These are phyloP conservation scores for Candida palmyrensis DNA, from an alignment of 805 yeast genomes.

Conservation along the genomic window DNA sequence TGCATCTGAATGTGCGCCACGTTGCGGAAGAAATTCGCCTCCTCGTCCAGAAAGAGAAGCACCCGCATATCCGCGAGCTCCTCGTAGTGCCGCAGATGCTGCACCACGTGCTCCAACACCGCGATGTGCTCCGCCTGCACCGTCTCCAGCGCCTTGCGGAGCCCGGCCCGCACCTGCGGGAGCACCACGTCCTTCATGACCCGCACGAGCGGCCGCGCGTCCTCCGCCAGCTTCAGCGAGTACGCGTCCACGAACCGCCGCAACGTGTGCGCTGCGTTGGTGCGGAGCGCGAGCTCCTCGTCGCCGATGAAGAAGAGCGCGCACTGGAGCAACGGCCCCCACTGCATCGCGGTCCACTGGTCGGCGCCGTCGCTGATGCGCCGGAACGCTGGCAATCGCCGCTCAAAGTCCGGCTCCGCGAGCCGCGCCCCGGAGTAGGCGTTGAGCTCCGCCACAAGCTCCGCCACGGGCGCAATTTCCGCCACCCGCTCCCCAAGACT, in stretches of 20 bases:
- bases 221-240: constrained; percentile 19
- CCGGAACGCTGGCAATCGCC: constrained; percentile 64
- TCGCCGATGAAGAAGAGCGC: constrained; percentile 70
- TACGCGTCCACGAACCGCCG: constrained; percentile 60
- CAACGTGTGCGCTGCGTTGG: constrained; percentile 65
- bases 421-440: constrained; percentile 58
- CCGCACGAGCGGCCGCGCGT: constrained; percentile 24
- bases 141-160: constrained; percentile 53
- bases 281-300: constrained; percentile 74
- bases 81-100: constrained; percentile 34
- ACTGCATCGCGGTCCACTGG: constrained; percentile 48
- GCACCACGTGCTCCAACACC: constrained; percentile 60
- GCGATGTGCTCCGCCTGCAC: constrained; percentile 69
- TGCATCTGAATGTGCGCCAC: constrained; percentile 79
- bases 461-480: constrained; percentile 39
- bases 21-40: constrained; percentile 74
- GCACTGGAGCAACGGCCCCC: constrained; percentile 75
- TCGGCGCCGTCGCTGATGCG: constrained; percentile 49
- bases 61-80: constrained; percentile 65
- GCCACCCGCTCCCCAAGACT: constrained; percentile 54
- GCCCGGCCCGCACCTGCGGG: constrained; percentile 63
- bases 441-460: constrained; percentile 61
- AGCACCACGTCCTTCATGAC: constrained; percentile 51
- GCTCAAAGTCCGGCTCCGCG: constrained; percentile 75
- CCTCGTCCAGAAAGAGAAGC: constrained; percentile 68